Base-by-base conservation (phyloP, 202 grass and related monocot genomes). In the Panicum hallii region DNA sequence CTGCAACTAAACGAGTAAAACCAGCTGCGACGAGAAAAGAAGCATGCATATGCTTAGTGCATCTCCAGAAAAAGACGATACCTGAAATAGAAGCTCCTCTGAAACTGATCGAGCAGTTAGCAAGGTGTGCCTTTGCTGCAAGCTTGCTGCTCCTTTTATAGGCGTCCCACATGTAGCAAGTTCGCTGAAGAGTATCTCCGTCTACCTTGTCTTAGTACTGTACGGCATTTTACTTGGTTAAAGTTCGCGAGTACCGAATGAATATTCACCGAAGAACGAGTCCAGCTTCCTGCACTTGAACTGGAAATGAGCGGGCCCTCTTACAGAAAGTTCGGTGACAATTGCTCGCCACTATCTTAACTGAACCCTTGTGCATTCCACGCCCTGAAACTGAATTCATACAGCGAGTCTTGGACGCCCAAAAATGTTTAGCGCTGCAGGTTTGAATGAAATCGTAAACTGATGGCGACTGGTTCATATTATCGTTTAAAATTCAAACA, bases 191-290 rank as follows among this genome's bases (percentile, higher is more conserved):
- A 67, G 17, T 45, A 38, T 50, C 15, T 26, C 10, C 11, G 16
- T 9, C 4, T 7, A 19, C 70, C 58, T 64, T 64, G 15, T 6
- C 9, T 45, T 78, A 52, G 52, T 81, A 38, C 42, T 52, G 15
- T 61, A 61, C n/a, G 57, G 13, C 10, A 61, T 12, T 13, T 72
- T 79, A 65, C 65, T 3, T 19, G 46, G 75, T 42, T 42, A 88
- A 79, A 48, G 36, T 78, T 72, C 4, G 7, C 9, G 36, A 63
- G 10, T 38, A 55, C 30, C 1, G 8, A 26, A 22, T 6, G 88
- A 86, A 78, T 77, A 49, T 86, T 82, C 83, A 78, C 40, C 49
- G 78, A 82, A 82, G 72, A 78, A 70, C 3, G 63, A 82, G 71
- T 71, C 2, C 9, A 67, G 57, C 5, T 68, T 78, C 88, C n/a